Conservation (phyloP, 257 asterid genomes). For the Jacaranda mimosifolia region DNA sequence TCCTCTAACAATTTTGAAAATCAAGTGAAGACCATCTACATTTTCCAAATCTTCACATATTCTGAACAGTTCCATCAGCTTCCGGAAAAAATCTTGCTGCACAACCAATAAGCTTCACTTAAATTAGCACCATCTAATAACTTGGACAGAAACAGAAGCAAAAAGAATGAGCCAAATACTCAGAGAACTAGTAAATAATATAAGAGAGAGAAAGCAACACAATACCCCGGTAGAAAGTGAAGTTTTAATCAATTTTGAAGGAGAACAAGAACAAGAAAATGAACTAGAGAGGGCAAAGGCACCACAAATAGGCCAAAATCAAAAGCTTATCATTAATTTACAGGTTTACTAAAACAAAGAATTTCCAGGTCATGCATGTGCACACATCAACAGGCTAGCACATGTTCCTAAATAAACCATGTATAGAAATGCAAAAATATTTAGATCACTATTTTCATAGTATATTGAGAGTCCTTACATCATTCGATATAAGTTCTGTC, state of each 20-base stretch:
- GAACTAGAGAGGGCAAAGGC: background rate
- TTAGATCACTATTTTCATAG: constrained; percentile 23
- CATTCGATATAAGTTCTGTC: constrained; percentile 80
- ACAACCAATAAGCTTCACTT: constrained; percentile 42
- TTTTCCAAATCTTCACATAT: constrained; percentile 87
- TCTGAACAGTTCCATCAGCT: constrained; percentile 81
- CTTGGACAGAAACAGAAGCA: constrained; percentile 27
- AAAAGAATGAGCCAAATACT: constrained; percentile 15
- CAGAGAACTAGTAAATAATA: constrained; percentile 4
- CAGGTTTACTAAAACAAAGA: constrained; percentile 19
- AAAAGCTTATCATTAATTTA: background rate
- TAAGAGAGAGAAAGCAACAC: constrained; percentile 7
- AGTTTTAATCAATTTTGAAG: constrained; percentile 15
- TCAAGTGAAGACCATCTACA: constrained; percentile 80
- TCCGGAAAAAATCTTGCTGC: constrained; percentile 86
- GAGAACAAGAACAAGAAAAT: constrained; percentile 2
- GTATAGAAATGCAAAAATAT: constrained; percentile 23
- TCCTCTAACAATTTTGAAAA: constrained; percentile 87
- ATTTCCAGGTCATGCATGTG: too few relatives aligned
- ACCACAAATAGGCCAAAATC: background rate
- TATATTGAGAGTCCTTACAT: constrained; percentile 60
- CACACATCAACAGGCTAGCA: constrained; percentile 14
- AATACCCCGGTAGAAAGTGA: background rate
- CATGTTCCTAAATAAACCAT: constrained; percentile 8
- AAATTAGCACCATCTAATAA: constrained; percentile 33